phyloP scores from a whole-genome alignment of 805 yeast genomes.

The Cyberlindnera meyerae region DNA sequence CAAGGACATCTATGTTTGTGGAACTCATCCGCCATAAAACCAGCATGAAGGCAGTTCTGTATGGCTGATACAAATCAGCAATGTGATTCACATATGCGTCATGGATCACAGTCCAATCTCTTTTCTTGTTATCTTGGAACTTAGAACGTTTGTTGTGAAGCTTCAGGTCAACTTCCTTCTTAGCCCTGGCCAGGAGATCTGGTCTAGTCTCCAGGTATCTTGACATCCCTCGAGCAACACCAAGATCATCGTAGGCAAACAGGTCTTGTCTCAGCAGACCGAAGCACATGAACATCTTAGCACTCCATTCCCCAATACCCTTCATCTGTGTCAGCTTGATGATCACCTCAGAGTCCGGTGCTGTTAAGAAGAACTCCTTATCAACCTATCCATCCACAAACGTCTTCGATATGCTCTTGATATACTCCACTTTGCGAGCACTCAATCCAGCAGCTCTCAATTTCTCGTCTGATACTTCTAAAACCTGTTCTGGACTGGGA shows the following conservation, averaged over 20 bases:
- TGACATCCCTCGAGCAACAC: conserved; percentile 78
- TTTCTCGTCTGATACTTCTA: conserved; percentile 37
- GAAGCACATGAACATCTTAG: conserved; percentile 79
- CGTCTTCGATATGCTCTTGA: conserved; percentile 47
- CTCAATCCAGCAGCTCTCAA: conserved; percentile 64
- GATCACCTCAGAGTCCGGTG: conserved; percentile 41
- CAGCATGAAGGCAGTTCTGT: conserved; percentile 62
- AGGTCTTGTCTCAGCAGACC: conserved; percentile 63
- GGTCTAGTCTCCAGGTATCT: conserved; percentile 54
- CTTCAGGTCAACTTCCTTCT: conserved; percentile 33
- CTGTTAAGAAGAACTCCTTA: conserved; percentile 32
- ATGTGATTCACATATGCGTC: conserved; percentile 52
- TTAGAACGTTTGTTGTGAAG: conserved; percentile 31
- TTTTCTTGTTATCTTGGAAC: conserved; percentile 35
- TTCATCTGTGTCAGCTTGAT: conserved; percentile 49
- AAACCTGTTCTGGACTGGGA: conserved; percentile 41
- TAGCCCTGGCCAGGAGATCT: conserved; percentile 40
- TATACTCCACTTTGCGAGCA: conserved; percentile 58
- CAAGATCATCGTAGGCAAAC: conserved; percentile 76
- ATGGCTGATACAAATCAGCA: conserved; percentile 61
- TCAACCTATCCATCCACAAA: conserved; percentile 37
- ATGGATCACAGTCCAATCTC: conserved; percentile 64
- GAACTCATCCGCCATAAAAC: conserved; percentile 68
- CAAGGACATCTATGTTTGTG: conserved; percentile 29
- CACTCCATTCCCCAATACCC: conserved; percentile 84